These are phyloP conservation scores for Yamadazyma tumulicola DNA, from an alignment of 805 yeast species.

Conservation along the genomic window DNA sequence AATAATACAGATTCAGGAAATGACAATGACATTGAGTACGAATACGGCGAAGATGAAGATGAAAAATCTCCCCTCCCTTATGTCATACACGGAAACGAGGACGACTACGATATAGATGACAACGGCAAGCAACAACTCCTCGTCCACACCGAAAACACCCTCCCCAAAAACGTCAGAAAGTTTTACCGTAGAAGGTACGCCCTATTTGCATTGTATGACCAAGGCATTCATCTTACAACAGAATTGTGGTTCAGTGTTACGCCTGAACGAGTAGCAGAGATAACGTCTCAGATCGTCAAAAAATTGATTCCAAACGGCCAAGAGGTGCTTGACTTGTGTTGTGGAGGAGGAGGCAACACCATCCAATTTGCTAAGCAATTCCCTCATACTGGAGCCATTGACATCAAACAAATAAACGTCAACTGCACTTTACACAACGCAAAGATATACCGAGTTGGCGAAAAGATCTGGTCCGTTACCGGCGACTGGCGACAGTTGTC, in stretches of 20 bases:
- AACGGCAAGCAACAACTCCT: slow-evolving; percentile 10
- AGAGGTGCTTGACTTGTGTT: slow-evolving; percentile 62
- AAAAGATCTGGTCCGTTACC: slow-evolving; percentile 45
- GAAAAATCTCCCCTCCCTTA: no score
- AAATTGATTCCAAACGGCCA: slow-evolving; percentile 48
- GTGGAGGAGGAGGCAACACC: slow-evolving; percentile 88
- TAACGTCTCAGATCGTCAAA: slow-evolving; percentile 51
- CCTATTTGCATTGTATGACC: slow-evolving; percentile 61
- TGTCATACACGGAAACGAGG: no score
- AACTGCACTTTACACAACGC: slow-evolving; percentile 66
- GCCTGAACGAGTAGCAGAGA: slow-evolving; percentile 68
- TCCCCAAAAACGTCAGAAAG: slow-evolving; percentile 42
- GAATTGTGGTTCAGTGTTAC: slow-evolving; percentile 90
- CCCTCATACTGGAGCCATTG: slow-evolving; percentile 58
- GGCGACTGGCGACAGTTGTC: slow-evolving; percentile 48
- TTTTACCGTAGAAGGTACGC: slow-evolving; percentile 62
- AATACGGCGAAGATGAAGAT: no score
- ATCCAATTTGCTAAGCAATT: slow-evolving; percentile 68
- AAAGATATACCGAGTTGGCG: slow-evolving; percentile 54
- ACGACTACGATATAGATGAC: background rate
- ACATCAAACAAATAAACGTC: slow-evolving; percentile 56
- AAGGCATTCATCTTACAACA: slow-evolving; percentile 63
- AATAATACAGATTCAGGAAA: no score
- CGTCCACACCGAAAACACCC: slow-evolving; percentile 35
- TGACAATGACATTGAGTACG: no score